Base-by-base conservation (phyloP, 1,284 basidiomycete species). In the Trichosporon ovoides region DNA sequence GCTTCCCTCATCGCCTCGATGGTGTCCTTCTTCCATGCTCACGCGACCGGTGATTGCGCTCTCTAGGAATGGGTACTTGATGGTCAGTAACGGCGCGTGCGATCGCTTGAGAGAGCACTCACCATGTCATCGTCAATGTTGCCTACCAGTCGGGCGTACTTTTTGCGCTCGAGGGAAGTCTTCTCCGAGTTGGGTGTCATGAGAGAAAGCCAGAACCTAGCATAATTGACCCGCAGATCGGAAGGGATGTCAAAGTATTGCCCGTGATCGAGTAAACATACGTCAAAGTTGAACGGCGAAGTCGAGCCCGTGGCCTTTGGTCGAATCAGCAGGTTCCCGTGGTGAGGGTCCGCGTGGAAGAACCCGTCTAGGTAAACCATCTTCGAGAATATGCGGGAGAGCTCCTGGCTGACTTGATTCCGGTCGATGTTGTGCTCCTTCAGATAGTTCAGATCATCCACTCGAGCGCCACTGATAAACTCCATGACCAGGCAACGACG, bases 321-420 rank as follows among this genome's bases (percentile, higher is more conserved):
- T 57, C 93, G 85, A 58, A 99, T 95, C 28, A 98, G 81, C 20
- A 98, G 80, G 73, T 98, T 98, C 10, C 95, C 93, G 58, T 77
- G 73, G 57, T 76, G 76, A 1, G 75, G 75, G 56, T 78, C 76
- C 31, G 78, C 75, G 59, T 78, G 77, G 63, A 78, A 77, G 62
- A 71, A 67, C 36, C 95, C 95, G 73, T 97, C 91, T 38, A 97
- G 75, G 71, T 98, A 97, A 19, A 98, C 91, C 96, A 98, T 98
- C 70, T 87, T 87, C 51, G 86, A 88, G 71, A 98, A 98, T 31
- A 76, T 76, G 61, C 87, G 80, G 6, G 87, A 84, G n/a, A 95
- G 80, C 76, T 97, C 93, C 62, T 96, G 80, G 3, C 91, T 87
- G 40, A 97, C 93, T 71, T 88, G 87, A 70, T 97, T 99, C 55